Evolutionary conservation across 1,284 basidiomycete genomes (phyloP).

Genomic region (Gomphus bonarii): DNA sequence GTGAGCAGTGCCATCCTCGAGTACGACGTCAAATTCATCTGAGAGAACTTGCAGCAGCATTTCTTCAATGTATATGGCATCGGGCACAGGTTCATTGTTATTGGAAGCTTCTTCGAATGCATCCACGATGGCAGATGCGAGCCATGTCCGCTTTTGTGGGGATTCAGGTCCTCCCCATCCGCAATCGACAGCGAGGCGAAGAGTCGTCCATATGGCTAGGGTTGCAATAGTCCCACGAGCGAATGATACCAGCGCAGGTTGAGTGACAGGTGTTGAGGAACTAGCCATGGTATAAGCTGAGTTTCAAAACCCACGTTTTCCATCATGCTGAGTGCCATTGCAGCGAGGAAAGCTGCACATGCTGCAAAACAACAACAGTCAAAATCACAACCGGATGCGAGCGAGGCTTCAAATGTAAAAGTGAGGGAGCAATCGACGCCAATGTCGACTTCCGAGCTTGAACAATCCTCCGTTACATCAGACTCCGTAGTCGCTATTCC

Average conservation of each 20-base stretch:
- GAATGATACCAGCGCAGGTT: constrained; percentile 54
- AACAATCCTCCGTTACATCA: constrained; percentile 8
- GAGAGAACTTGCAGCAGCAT: constrained; percentile 69
- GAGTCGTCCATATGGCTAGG: constrained; percentile 71
- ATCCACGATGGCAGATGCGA: constrained; percentile 76
- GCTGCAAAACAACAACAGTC: not conserved
- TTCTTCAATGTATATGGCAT: constrained; percentile 68
- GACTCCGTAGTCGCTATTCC: constrained; percentile 14
- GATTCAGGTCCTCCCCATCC: constrained; percentile 73
- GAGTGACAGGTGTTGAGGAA: constrained; percentile 14
- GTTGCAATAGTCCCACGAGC: constrained; percentile 76
- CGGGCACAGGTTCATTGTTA: constrained; percentile 37
- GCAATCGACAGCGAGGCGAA: constrained; percentile 75
- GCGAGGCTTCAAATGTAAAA: not conserved
- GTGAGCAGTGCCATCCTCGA: constrained; percentile 76
- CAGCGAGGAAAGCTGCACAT: constrained; percentile 46
- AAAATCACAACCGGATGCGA: not conserved
- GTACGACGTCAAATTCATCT: constrained; percentile 73
- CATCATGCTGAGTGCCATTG: constrained; percentile 48
- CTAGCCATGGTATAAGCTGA: constrained; percentile 6
- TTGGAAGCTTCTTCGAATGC: constrained; percentile 51
- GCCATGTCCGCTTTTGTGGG: constrained; percentile 67
- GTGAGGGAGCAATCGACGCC: not conserved
- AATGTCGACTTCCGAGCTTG: constrained; percentile 14
- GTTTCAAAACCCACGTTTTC: not conserved